phyloP scores from a whole-genome alignment of 2,329 filamentous ascomycete species.

The Aureobasidium sp. region DNA sequence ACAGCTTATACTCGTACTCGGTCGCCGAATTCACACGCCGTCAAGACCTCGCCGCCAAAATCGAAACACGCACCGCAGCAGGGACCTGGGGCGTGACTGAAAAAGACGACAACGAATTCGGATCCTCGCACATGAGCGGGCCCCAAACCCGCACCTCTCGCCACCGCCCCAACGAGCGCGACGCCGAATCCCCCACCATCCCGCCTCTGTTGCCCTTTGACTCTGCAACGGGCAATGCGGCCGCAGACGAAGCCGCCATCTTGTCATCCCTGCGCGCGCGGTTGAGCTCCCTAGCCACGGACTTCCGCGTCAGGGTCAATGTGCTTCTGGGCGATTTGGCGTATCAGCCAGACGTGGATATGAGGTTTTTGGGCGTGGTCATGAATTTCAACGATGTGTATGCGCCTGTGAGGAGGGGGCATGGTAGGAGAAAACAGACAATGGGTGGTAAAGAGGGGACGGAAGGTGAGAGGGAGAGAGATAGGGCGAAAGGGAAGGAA shows the following conservation, averaged over 20 bases:
- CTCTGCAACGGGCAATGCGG: slow-evolving; percentile 27
- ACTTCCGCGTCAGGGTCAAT: slow-evolving; percentile 72
- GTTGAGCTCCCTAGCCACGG: slow-evolving; percentile 62
- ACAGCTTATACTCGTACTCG: slow-evolving; percentile 89
- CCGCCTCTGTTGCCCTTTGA: slow-evolving; percentile 31
- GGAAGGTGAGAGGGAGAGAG: slow-evolving; percentile 1
- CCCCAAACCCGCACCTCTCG: slow-evolving; percentile 9
- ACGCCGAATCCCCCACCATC: slow-evolving; percentile 36
- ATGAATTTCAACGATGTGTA: slow-evolving; percentile 99
- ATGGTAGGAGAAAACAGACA: slow-evolving; percentile 13
- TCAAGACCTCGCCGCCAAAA: slow-evolving; percentile 75
- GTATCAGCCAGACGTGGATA: slow-evolving; percentile 89
- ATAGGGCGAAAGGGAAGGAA: slow-evolving; percentile 17
- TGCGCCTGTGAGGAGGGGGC: slow-evolving; percentile 59
- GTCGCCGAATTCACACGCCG: slow-evolving; percentile 87
- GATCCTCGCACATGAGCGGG: slow-evolving; percentile 13
- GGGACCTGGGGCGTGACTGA: slow-evolving; percentile 59
- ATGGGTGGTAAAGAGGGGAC: not conserved
- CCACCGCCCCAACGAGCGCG: slow-evolving; percentile 19
- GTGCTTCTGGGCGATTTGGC: slow-evolving; percentile 81
- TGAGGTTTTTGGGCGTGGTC: slow-evolving; percentile 89
- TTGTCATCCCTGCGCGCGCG: slow-evolving; percentile 70
- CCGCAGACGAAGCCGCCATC: slow-evolving; percentile 51
- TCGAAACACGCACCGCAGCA: slow-evolving; percentile 58
- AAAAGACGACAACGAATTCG: slow-evolving; percentile 36